A percentile compares a stretch with the other conserved stretches of the same genome.
Evolutionary conservation across 2,329 filamentous ascomycete species (phyloP).

Genomic region (Leptographium wingfieldii): DNA sequence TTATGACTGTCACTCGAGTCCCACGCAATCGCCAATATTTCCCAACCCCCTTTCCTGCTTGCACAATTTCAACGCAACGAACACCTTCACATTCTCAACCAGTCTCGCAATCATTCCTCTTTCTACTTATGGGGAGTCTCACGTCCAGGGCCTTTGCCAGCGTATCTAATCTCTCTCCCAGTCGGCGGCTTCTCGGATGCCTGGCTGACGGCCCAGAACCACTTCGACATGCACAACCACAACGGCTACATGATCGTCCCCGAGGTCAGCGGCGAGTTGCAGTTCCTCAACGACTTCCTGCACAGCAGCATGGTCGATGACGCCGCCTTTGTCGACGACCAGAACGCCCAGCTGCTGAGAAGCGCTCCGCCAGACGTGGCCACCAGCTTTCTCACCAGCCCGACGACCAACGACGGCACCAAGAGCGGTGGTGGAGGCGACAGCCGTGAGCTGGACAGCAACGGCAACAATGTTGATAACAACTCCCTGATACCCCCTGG

Average conservation of each 20-base stretch:
- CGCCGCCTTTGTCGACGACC: constrained; percentile 56
- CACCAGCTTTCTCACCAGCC: constrained; percentile 33
- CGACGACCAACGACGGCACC: constrained; percentile 7
- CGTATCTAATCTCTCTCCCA: constrained; percentile 22
- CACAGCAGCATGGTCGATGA: constrained; percentile 87
- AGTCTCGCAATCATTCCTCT: constrained; percentile 3
- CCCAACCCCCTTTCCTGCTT: neutral
- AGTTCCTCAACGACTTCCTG: constrained; percentile 90
- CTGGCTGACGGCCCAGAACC: constrained; percentile 67
- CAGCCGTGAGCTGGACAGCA: neutral
- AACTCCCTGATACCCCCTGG: neutral
- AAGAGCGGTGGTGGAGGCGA: neutral
- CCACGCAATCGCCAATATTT: neutral
- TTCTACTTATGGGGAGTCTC: neutral
- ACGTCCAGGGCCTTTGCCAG: neutral
- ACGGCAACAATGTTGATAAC: neutral
- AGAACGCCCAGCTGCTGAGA: constrained; percentile 30
- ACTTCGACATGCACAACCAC: constrained; percentile 89
- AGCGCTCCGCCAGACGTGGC: constrained; percentile 34
- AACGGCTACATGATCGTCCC: constrained; percentile 87
- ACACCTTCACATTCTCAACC: neutral
- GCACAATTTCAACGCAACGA: neutral
- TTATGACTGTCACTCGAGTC: neutral
- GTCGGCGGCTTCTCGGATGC: constrained; percentile 72
- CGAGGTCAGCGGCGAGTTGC: constrained; percentile 94